Base-by-base conservation (phyloP, 2,329 filamentous ascomycete genomes). In the Alternaria atra region DNA sequence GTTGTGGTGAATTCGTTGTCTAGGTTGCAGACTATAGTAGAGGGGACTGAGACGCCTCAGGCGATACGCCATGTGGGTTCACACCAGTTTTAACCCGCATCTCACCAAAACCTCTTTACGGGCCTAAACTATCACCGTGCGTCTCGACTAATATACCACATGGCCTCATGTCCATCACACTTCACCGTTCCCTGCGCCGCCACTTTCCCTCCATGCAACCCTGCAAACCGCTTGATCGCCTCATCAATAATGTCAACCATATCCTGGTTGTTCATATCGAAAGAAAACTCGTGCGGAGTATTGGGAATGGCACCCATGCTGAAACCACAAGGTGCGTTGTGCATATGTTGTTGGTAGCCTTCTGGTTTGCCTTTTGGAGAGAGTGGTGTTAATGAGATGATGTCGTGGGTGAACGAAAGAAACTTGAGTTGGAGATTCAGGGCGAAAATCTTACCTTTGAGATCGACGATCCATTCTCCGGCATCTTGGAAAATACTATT, bases 181-280 rank as follows among this genome's bases (percentile, higher is more conserved):
- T 46, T 54, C 44, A 71, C 63, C 42, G 54, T 66, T 8, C 65
- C 70, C 50, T 68, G 51, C n/a, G 67, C 68, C 25, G 64, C 63
- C 7, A 69, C 70, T 15, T 55, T 58, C 5, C 68, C 66, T 2
- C 43, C 60, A 62, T 72, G 66, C 32, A 65, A 32, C 4, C 47
- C 25, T 4, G 61, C 68, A 60, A 71, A 72, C 34, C 65, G 55
- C 54, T 51, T 60, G 3, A 55, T 60, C 4, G 67, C 68, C 51
- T 71, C 68, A 42, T 70, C 69, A 4, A 72, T 13, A 13, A 72
- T 66, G 52, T 68, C 65, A 7, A 64, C 61, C 39, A 72, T 72
- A 50, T 71, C 69, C 53, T 72, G 68, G 30, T 72, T 70, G 27
- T 67, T 25, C 66, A 72, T 67, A 5, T 37, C 52, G 37, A 70